Conservation (phyloP, 441 rosid genomes). For the Erodium texanum region DNA sequence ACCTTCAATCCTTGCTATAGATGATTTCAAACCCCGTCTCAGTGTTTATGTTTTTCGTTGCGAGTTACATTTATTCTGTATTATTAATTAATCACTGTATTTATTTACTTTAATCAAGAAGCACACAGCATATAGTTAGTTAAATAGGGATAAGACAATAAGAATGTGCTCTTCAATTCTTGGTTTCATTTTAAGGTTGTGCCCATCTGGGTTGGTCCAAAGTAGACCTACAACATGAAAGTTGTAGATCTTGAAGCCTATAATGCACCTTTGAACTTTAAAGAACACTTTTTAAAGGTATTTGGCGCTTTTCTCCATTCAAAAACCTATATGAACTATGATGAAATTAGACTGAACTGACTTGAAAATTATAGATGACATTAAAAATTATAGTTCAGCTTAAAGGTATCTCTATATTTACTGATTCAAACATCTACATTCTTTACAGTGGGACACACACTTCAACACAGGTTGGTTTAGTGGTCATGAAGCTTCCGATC, state of each 20-base stretch:
- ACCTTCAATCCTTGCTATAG: slow-evolving; percentile 18
- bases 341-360: too few species aligned
- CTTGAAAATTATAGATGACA: too few species aligned
- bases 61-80: background rate
- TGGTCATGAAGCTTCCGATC: background rate
- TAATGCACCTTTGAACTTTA: background rate
- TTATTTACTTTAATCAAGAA: background rate
- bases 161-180: too few species aligned
- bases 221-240: background rate
- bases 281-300: too few species aligned
- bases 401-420: too few species aligned
- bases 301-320: too few species aligned
- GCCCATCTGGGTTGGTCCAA: background rate
- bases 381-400: too few species aligned
- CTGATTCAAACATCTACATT: too few species aligned
- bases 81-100: background rate
- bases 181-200: background rate
- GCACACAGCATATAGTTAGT: too few species aligned
- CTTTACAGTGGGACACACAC: too few species aligned
- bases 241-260: background rate
- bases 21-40: background rate
- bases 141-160: too few species aligned
- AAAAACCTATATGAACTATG: too few species aligned
- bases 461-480: background rate
- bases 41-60: background rate